phyloP scores from a whole-genome alignment of 2,329 filamentous ascomycete species.

The Pseudofabraea citricarpa region DNA sequence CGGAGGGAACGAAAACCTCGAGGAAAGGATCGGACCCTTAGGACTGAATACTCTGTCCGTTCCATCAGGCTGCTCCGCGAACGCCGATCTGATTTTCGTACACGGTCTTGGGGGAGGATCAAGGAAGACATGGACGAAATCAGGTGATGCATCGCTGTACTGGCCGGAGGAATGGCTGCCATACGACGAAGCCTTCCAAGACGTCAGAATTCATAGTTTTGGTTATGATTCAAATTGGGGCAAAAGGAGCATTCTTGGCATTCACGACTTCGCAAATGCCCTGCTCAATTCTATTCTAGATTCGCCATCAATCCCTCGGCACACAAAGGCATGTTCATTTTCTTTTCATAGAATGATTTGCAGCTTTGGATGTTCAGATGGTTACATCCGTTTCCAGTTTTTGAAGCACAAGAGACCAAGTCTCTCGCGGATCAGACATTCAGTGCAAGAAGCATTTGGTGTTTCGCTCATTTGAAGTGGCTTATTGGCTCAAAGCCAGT shows the following conservation, averaged over 20 bases:
- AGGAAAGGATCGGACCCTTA: no score
- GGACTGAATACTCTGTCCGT: neutral
- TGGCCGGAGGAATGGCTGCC: conserved; percentile 33
- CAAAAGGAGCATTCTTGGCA: neutral
- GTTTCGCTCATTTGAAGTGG: neutral
- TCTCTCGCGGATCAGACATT: neutral
- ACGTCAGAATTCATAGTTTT: conserved; percentile 28
- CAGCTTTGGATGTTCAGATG: no score
- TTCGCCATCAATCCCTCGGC: neutral
- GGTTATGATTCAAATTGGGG: conserved; percentile 13
- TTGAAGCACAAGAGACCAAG: no score
- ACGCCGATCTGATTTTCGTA: conserved; percentile 32
- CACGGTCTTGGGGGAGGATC: conserved; percentile 34
- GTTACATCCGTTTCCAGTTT: no score
- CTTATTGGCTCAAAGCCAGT: neutral
- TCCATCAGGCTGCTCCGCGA: neutral
- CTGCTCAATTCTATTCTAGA: neutral
- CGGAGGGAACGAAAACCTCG: no score
- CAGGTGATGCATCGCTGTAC: conserved; percentile 15
- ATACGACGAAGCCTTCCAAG: conserved; percentile 23
- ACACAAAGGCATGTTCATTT: no score
- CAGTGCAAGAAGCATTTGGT: neutral
- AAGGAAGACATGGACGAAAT: conserved; percentile 30
- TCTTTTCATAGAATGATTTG: no score
- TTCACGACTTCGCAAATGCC: neutral